Conservation (phyloP, 805 yeast species). For the Spathaspora gorwiae region DNA sequence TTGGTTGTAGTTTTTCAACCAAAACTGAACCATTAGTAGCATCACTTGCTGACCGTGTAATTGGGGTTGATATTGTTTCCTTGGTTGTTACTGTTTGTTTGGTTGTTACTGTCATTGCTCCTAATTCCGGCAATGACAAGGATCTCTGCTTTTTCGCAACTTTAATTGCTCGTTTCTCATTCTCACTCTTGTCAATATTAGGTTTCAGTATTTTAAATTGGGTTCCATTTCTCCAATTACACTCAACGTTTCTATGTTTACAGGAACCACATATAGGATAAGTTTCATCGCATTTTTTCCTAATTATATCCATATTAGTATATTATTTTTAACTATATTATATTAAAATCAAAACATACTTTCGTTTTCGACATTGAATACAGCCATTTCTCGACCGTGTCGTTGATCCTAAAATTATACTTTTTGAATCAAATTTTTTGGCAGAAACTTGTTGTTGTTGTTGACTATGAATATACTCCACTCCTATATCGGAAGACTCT, state of each 20-base stretch:
- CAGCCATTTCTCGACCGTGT: constrained; percentile 13
- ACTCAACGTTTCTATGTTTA: constrained; percentile 8
- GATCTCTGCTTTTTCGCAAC: background rate
- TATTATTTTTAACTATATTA: background rate
- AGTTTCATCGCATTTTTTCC: constrained; percentile 19
- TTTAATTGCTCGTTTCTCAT: too few species aligned
- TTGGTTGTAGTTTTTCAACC: background rate
- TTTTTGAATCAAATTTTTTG: background rate
- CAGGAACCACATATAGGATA: constrained; percentile 19
- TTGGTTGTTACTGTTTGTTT: too few species aligned
- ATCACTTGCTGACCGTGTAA: background rate
- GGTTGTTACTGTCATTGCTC: background rate
- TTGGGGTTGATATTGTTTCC: background rate
- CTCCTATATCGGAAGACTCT: background rate
- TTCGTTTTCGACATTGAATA: constrained; percentile 11
- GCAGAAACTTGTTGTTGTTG: background rate
- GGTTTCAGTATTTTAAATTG: constrained; percentile 3
- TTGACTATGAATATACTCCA: background rate
- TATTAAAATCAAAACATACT: constrained; percentile 1
- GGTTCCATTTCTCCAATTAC: constrained; percentile 10
- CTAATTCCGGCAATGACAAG: background rate
- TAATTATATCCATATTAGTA: background rate
- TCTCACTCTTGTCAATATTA: background rate
- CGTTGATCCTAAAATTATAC: constrained; percentile 1
- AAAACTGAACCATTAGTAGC: background rate